A percentile compares a stretch with the other conserved stretches of the same genome.
These are phyloP conservation scores for Diaporthe sp. DNA, from an alignment of 2,329 filamentous ascomycete species.

Conservation along the genomic window DNA sequence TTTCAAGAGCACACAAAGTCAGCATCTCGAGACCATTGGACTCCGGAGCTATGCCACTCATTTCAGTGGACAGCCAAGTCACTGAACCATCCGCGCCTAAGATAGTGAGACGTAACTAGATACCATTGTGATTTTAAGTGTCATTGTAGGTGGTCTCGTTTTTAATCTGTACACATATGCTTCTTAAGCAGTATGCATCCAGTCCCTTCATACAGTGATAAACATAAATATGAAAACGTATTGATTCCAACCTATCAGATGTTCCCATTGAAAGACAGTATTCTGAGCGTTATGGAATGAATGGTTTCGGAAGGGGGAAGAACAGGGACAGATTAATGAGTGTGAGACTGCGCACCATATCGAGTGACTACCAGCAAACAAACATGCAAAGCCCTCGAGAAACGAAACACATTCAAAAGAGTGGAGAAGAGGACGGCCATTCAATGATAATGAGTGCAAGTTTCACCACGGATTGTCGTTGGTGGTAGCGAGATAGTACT, in stretches of 20 bases:
- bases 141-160: no score
- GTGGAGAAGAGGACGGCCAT: background rate
- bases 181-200: no score
- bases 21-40: no score
- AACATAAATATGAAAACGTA: background rate
- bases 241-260: background rate
- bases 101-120: no score
- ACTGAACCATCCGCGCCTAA: no score
- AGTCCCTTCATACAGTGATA: no score
- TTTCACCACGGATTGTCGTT: background rate
- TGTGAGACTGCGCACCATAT: no score
- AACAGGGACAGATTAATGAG: background rate
- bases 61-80: no score
- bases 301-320: background rate
- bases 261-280: background rate
- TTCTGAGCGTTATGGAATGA: background rate
- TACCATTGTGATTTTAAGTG: no score
- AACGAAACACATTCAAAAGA: background rate
- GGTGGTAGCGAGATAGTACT: background rate
- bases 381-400: background rate
- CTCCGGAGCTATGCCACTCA: no score
- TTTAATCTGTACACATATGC: no score
- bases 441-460: accelerated
- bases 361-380: background rate
- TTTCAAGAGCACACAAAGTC: no score